Evolutionary conservation across 2,329 filamentous ascomycete genomes (phyloP).

Genomic region (Arthroderma uncinatum): DNA sequence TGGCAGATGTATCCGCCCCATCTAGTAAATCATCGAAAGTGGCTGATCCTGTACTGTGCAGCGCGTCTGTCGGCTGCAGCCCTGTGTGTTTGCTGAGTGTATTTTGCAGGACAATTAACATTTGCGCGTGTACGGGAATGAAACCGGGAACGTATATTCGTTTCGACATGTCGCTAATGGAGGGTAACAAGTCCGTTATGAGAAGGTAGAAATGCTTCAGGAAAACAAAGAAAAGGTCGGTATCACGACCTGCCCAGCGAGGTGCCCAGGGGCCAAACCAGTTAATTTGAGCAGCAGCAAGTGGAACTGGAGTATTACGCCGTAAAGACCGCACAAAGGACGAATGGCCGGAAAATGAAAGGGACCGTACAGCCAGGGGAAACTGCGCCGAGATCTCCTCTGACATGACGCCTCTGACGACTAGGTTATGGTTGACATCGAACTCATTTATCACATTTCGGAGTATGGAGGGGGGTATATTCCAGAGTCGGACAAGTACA

Average conservation of each 20-base stretch:
- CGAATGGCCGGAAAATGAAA: constrained; percentile 54
- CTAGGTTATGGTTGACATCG: constrained; percentile 46
- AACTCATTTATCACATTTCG: constrained; percentile 61
- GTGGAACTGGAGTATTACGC: constrained; percentile 54
- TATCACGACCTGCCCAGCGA: constrained; percentile 77
- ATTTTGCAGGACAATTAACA: constrained; percentile 66
- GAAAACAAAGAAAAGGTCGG: constrained; percentile 84
- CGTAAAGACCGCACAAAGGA: constrained; percentile 49
- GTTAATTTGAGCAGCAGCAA: constrained; percentile 59
- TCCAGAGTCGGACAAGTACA: constrained; percentile 72
- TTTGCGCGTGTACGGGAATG: constrained; percentile 68
- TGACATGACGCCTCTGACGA: constrained; percentile 39
- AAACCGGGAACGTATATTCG: constrained; percentile 62
- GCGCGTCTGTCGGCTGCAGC: constrained; percentile 36
- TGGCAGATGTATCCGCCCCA: constrained; percentile 54
- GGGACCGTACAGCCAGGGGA: constrained; percentile 51
- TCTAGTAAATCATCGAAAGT: constrained; percentile 57
- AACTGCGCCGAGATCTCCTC: constrained; percentile 59
- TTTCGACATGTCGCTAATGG: constrained; percentile 42
- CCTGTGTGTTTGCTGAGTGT: constrained; percentile 64
- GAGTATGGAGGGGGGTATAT: constrained; percentile 55
- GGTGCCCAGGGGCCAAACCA: constrained; percentile 80
- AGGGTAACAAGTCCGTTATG: constrained; percentile 58
- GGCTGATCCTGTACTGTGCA: constrained; percentile 40
- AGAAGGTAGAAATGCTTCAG: constrained; percentile 78